Percentiles rank a stretch among this genome's conserved stretches.
Evolutionary conservation across 352 stramenopile species (phyloP).

Genomic region (Elongisporangium senticosum): DNA sequence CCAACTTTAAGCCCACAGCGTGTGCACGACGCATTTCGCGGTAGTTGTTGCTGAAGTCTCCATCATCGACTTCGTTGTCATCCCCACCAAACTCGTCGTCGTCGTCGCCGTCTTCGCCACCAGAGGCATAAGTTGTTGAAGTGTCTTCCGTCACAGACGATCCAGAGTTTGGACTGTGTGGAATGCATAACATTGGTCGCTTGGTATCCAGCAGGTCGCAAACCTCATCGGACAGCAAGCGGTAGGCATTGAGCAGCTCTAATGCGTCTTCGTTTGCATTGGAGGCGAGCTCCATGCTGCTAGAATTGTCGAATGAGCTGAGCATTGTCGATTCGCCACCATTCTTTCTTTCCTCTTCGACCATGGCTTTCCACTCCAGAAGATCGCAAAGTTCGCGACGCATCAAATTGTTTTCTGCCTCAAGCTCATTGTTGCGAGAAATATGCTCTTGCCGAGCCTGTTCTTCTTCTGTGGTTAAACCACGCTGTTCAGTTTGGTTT

Average conservation of each 20-base stretch:
- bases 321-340: conserved; percentile 1
- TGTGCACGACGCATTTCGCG: conserved; percentile 65
- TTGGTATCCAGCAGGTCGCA: conserved; percentile 53
- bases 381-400: conserved; percentile 62
- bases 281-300: conserved; percentile 21
- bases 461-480: conserved; percentile 10
- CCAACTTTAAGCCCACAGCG: conserved; percentile 47
- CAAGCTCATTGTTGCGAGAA: conserved; percentile 36
- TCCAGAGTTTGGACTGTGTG: conserved; percentile 43
- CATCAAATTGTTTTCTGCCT: conserved; percentile 65
- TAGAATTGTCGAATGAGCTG: conserved; percentile 5
- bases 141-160: conserved; percentile 67
- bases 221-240: conserved; percentile 56
- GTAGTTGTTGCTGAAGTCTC: conserved; percentile 24
- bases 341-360: conserved; percentile 37
- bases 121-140: conserved; percentile 56
- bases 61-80: conserved; percentile 22
- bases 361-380: conserved; percentile 67
- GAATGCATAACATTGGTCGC: conserved; percentile 30
- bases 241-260: conserved; percentile 65
- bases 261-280: conserved; percentile 40
- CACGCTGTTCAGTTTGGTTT: conserved; percentile 8
- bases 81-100: conserved; percentile 13
- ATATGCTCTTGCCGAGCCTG: conserved; percentile 45
- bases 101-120: conserved; percentile 24